Percentiles rank a stretch among this genome's conserved stretches.
These are phyloP conservation scores for Rhodotorula diobovata DNA, from an alignment of 768 basidiomycete species.

Conservation along the genomic window DNA sequence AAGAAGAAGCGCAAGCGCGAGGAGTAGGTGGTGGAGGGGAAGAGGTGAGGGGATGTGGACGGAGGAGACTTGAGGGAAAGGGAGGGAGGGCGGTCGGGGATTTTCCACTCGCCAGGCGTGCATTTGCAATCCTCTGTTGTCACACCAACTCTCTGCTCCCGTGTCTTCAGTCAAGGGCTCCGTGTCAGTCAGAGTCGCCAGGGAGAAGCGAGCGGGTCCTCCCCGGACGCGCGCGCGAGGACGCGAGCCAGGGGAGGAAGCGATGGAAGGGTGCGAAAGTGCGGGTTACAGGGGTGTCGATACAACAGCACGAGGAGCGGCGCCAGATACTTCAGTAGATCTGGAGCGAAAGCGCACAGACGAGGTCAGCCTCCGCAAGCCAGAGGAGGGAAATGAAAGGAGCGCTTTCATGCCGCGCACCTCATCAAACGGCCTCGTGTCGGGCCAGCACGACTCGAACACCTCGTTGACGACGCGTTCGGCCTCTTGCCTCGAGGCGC, in stretches of 20 bases:
- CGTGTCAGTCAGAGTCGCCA: too few species aligned
- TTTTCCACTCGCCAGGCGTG: too few species aligned
- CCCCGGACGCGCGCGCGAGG: too few species aligned
- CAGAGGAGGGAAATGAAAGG: not conserved
- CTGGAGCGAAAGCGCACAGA: not conserved
- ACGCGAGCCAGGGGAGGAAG: too few species aligned
- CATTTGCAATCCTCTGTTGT: not conserved
- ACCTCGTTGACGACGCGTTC: slow-evolving; percentile 91
- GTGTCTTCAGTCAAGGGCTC: too few species aligned
- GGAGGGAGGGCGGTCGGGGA: not conserved
- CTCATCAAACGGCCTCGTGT: slow-evolving; percentile 97
- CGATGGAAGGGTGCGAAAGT: too few species aligned
- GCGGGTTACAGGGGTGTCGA: not conserved
- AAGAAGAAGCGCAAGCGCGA: slow-evolving; percentile 54
- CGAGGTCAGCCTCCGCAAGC: not conserved
- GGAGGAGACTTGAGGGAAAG: not conserved
- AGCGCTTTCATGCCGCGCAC: too few species aligned
- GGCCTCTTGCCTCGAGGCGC: slow-evolving; percentile 69
- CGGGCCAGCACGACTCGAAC: slow-evolving; percentile 92
- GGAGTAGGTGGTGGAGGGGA: slow-evolving; percentile 40
- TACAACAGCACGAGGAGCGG: not conserved
- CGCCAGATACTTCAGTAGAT: slow-evolving; percentile 40
- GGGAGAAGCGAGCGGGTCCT: too few species aligned
- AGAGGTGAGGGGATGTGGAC: too few species aligned
- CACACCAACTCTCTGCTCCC: not conserved